Base-by-base conservation (phyloP, 1,284 basidiomycete genomes). In the Violaceomyces palustris region DNA sequence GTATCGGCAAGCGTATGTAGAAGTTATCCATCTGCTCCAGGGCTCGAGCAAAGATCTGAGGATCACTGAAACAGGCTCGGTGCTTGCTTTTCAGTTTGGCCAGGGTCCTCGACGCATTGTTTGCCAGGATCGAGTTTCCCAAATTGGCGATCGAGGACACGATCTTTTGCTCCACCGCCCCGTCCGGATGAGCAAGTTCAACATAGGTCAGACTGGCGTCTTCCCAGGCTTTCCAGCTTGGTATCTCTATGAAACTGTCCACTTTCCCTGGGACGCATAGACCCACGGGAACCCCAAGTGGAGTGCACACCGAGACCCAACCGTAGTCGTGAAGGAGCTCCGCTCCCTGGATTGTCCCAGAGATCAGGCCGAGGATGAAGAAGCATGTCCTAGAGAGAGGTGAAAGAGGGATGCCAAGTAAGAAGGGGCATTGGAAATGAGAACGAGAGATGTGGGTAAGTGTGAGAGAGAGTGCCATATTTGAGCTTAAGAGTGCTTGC, bases 41-140 rank as follows among this genome's bases (percentile, higher is more conserved):
- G 10, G 66, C 63, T 14, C 68, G 47, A 12, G 48, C 51, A 22
- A 69, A 37, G 32, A 72, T 56, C 23, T 60, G 40, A 14, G 51
- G 19, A 25, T 63, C 51, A 14, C 41, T 37, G 36, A 71, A 72
- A 21, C 48, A 39, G 23, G 35, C 40, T 23, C 46, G 55, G 46
- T 66, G 49, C 37, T 63, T 50, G 14, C 51, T 82, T 58, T 92
- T 92, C 3, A 66, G 39, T 44, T 59, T 63, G 33, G 53, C 45
- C 9, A 73, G 45, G 33, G 59, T 54, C 15, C 59, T 53, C 25
- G 58, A 55, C 3, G 69, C 62, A 11, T 64, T 65, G 19, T 61
- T 59, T 1, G 92, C 91, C 43, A 98, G 85, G 40, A 98, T 91
- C 19, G 92, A 89, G 67, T 98, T 99, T 35, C 88, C 86, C 29